Percentiles rank a stretch among this genome's conserved stretches.
phyloP scores from a whole-genome alignment of 495 filamentous ascomycete species.

The Hypomontagnella monticulosa region DNA sequence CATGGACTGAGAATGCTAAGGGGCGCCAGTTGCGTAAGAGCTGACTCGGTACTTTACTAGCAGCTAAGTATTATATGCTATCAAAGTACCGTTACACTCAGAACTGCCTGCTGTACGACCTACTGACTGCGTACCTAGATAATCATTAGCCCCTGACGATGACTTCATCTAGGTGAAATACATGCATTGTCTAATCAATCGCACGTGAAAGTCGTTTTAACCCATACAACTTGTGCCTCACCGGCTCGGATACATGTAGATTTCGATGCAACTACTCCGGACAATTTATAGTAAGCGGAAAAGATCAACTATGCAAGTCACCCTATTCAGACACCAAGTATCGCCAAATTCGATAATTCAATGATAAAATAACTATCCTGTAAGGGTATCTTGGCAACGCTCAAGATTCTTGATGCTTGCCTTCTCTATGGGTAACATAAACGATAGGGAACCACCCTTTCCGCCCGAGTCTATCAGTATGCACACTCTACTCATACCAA shows the following conservation, averaged over 20 bases:
- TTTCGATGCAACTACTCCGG: no score
- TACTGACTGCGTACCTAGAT: slow-evolving; percentile 14
- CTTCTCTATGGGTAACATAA: slow-evolving; percentile 23
- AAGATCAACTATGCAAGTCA: no score
- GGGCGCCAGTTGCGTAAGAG: no score
- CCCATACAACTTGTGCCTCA: no score
- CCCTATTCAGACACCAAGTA: no score
- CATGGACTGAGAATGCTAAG: no score
- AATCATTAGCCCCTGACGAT: slow-evolving; percentile 25
- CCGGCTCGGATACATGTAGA: no score
- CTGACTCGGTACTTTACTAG: no score
- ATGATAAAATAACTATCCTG: neutral
- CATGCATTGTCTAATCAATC: neutral
- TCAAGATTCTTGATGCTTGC: slow-evolving; percentile 9
- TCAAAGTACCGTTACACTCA: slow-evolving; percentile 9
- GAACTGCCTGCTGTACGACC: slow-evolving; percentile 5
- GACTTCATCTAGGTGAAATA: slow-evolving; percentile 27
- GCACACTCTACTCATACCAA: slow-evolving; percentile 4
- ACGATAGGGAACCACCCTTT: slow-evolving; percentile 4
- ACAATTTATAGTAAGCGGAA: no score
- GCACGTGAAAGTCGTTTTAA: no score
- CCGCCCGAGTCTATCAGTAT: slow-evolving; percentile 2
- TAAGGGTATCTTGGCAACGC: slow-evolving; percentile 26
- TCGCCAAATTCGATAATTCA: no score
- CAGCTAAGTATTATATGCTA: no score